Conservation (phyloP, 208 protist genomes). For the Leishmania gerbilli region DNA sequence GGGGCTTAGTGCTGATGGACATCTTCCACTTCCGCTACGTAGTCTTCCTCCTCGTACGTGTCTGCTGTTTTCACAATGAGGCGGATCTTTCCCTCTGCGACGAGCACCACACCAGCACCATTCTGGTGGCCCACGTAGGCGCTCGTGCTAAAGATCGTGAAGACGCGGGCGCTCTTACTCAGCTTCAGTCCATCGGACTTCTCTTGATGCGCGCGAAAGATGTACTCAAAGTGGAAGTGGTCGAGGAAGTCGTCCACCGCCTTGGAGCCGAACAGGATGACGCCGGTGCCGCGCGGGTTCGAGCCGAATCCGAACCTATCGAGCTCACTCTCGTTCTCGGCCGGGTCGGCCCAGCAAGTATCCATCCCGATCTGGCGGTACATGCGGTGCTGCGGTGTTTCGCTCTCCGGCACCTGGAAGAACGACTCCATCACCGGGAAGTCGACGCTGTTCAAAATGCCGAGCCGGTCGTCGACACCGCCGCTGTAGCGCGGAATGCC, state of each 20-base stretch:
- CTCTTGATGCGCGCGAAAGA: slow-evolving; percentile 94
- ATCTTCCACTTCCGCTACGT: slow-evolving; percentile 35
- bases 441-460: slow-evolving; percentile 61
- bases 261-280: slow-evolving; percentile 84
- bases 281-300: slow-evolving; percentile 85
- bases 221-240: slow-evolving; percentile 88
- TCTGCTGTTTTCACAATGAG: slow-evolving; percentile 92
- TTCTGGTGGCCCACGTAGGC: slow-evolving; percentile 93
- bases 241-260: slow-evolving; percentile 91
- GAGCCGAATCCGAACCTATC: slow-evolving; percentile 87
- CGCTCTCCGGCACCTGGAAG: slow-evolving; percentile 77
- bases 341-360: slow-evolving; percentile 91
- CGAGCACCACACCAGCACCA: slow-evolving; percentile 89
- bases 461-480: slow-evolving; percentile 79
- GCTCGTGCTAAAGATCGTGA: slow-evolving; percentile 94
- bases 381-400: slow-evolving; percentile 62
- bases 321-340: slow-evolving; percentile 78
- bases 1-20: slow-evolving; percentile 18
- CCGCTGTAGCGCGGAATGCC: slow-evolving; percentile 90
- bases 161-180: slow-evolving; percentile 87
- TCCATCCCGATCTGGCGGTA: slow-evolving; percentile 87
- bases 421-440: slow-evolving; percentile 86
- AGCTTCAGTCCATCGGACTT: slow-evolving; percentile 93
- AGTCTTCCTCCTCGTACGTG: slow-evolving; percentile 58
- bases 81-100: slow-evolving; percentile 87